Conservation (phyloP, 441 rosid genomes). For the Rhodomyrtus psidioides region DNA sequence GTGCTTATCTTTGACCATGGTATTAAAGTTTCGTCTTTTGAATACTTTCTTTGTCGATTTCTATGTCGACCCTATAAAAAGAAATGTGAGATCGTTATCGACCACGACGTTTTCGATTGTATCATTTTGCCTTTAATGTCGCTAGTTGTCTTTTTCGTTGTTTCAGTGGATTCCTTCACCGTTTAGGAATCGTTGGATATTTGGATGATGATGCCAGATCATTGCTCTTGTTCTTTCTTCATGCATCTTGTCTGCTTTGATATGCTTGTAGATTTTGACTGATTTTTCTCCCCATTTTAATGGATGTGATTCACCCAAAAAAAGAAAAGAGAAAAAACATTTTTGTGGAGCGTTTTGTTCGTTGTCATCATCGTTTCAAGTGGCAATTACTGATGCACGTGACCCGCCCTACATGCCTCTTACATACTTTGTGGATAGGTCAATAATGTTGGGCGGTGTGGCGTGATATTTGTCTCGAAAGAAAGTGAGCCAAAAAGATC, state of each 20-base stretch:
- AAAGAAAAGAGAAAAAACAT: fast-evolving
- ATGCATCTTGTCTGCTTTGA: neutral
- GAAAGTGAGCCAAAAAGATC: neutral
- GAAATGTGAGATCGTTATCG: neutral
- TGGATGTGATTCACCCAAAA: too few relatives aligned
- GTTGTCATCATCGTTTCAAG: neutral
- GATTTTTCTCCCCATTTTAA: neutral
- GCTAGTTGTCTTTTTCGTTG: neutral
- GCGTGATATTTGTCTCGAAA: neutral
- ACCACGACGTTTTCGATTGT: neutral
- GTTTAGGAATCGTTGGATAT: neutral
- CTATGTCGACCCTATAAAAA: neutral
- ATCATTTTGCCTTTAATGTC: neutral
- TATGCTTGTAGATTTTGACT: neutral
- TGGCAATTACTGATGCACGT: neutral
- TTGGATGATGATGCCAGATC: neutral
- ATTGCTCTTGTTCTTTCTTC: neutral
- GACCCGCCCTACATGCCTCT: neutral
- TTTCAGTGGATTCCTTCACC: neutral
- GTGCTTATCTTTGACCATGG: neutral
- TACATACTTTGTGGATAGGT: neutral
- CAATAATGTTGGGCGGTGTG: neutral
- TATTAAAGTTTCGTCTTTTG: neutral
- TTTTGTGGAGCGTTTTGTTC: neutral
- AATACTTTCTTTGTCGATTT: too few relatives aligned